Evolutionary conservation across 352 stramenopile genomes (phyloP).

Genomic region (Phytophthora pini): DNA sequence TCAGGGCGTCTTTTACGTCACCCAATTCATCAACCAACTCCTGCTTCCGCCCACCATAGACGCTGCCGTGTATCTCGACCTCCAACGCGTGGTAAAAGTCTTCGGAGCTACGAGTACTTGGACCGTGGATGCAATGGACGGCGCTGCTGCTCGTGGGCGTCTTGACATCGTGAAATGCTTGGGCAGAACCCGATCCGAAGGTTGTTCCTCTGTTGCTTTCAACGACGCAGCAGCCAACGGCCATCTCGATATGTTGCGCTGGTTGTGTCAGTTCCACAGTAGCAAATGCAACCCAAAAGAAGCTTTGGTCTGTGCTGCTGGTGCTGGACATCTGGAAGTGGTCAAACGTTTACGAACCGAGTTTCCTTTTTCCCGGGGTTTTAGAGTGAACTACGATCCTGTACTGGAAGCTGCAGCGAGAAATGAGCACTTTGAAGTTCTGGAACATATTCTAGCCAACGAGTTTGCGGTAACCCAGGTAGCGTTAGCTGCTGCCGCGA

Average conservation of each 20-base stretch:
- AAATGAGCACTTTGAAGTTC: no score
- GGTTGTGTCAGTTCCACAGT: background rate
- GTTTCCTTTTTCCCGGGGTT: background rate
- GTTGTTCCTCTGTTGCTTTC: background rate
- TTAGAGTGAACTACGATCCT: background rate
- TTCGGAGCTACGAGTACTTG: background rate
- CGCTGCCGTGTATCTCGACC: background rate
- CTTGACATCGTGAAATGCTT: background rate
- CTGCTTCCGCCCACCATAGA: background rate
- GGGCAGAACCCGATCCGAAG: background rate
- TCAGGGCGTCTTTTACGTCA: background rate
- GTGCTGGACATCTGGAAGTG: background rate
- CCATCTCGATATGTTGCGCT: background rate
- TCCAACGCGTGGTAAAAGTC: background rate
- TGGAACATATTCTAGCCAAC: no score
- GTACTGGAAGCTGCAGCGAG: background rate
- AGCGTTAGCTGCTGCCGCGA: no score
- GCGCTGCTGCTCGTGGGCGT: background rate
- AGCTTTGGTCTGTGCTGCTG: background rate
- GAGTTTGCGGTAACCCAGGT: no score
- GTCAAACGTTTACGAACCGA: background rate
- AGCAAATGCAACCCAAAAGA: background rate
- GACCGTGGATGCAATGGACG: background rate
- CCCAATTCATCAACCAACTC: background rate
- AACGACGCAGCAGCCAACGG: background rate